These are phyloP conservation scores for Dothidotthia symphoricarpi DNA, from an alignment of 2,329 filamentous ascomycete species.

Conservation along the genomic window DNA sequence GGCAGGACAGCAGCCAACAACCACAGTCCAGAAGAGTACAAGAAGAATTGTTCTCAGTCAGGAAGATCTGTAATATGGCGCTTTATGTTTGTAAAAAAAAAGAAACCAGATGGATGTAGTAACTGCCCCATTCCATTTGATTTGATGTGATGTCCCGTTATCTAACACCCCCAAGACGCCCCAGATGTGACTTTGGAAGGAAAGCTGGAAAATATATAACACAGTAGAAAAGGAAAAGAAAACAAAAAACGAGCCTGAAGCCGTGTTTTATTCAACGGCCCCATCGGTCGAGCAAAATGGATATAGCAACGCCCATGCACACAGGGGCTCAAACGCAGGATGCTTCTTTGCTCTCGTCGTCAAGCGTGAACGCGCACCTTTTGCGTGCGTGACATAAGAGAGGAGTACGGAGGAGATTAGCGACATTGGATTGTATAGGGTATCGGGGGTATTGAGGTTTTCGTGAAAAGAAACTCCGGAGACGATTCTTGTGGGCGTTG, in stretches of 20 bases:
- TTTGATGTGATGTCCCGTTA: not conserved
- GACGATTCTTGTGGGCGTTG: conserved; percentile 7
- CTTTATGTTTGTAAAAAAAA: too few relatives aligned
- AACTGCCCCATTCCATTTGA: not conserved
- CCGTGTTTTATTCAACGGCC: too few relatives aligned
- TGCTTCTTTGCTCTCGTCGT: conserved; percentile 29
- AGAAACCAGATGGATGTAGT: too few relatives aligned
- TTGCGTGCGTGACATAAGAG: conserved; percentile 17
- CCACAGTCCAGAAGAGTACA: too few relatives aligned
- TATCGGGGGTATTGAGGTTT: conserved; percentile 10
- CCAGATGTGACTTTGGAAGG: not conserved
- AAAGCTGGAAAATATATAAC: too few relatives aligned
- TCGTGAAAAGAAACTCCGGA: conserved; percentile 13
- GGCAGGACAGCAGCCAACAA: too few relatives aligned
- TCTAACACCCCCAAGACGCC: too few relatives aligned
- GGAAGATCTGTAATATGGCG: too few relatives aligned
- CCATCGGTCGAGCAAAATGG: too few relatives aligned
- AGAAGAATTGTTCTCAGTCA: too few relatives aligned
- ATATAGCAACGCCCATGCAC: conserved; percentile 9
- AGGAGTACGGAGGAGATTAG: conserved; percentile 11
- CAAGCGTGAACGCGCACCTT: conserved; percentile 27
- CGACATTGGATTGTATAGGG: conserved; percentile 13
- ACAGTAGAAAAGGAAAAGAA: too few relatives aligned
- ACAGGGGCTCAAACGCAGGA: conserved; percentile 17
- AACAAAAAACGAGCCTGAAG: too few relatives aligned